These are phyloP conservation scores for Sequoia sempervirens DNA, from an alignment of 75 land plant genomes.

Conservation along the genomic window DNA sequence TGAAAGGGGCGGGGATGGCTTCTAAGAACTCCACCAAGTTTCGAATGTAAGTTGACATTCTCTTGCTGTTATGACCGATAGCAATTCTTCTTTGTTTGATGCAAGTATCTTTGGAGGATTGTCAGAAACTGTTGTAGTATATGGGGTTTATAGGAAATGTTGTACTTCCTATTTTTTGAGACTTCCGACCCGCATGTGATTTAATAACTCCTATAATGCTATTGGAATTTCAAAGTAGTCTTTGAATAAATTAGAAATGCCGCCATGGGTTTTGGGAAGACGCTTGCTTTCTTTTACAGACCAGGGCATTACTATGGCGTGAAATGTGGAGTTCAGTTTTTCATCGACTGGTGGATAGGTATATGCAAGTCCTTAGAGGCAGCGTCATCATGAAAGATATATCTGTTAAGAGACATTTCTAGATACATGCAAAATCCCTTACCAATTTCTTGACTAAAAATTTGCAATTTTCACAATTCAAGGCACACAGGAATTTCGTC, in stretches of 20 bases:
- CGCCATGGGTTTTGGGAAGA: neutral
- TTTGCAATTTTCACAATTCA: no score
- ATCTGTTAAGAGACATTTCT: no score
- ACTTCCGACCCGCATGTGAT: neutral
- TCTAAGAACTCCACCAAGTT: slow-evolving; percentile 21
- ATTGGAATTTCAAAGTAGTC: neutral
- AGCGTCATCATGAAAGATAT: no score
- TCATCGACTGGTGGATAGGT: no score
- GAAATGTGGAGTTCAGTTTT: no score
- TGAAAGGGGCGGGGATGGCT: neutral
- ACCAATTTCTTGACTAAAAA: no score
- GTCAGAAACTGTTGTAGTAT: neutral
- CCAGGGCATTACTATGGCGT: no score
- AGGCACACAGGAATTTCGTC: no score
- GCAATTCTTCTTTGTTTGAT: neutral
- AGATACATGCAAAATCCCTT: no score
- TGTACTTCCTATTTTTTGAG: neutral
- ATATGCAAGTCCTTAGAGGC: no score
- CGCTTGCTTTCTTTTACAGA: neutral
- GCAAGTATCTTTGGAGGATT: neutral
- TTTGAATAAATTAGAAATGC: neutral
- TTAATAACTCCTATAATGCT: neutral
- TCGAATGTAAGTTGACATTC: slow-evolving; percentile 31
- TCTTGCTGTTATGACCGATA: neutral
- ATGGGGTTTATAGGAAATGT: neutral